Conservation (phyloP, 2,329 filamentous ascomycete genomes). For the Lasiodiplodia hormozganensis region DNA sequence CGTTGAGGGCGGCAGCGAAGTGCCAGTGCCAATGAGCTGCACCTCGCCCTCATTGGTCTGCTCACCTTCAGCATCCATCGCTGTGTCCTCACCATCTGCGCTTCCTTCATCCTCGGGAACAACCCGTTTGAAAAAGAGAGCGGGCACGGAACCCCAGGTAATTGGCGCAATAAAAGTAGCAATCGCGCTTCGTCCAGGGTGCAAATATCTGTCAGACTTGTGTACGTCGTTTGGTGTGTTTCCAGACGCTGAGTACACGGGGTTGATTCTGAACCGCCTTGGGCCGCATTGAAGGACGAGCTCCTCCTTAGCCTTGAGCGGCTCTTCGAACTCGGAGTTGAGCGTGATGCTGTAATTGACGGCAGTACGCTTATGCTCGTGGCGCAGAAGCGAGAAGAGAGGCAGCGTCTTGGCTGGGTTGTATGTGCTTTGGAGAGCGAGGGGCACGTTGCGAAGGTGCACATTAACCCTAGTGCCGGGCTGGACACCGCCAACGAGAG, state of each 20-base stretch:
- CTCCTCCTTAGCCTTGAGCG: constrained; percentile 91
- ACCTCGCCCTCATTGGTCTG: constrained; percentile 51
- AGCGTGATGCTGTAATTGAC: constrained; percentile 91
- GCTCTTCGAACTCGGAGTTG: constrained; percentile 74
- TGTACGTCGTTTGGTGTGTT: constrained; percentile 96
- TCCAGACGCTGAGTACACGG: constrained; percentile 87
- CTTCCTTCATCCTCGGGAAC: constrained; percentile 54
- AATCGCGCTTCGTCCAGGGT: constrained; percentile 87
- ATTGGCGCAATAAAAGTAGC: constrained; percentile 90
- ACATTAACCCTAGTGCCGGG: constrained; percentile 85
- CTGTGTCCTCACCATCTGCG: constrained; percentile 44
- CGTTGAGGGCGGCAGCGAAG: constrained; percentile 77
- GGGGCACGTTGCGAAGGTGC: constrained; percentile 69
- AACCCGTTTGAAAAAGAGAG: constrained; percentile 80
- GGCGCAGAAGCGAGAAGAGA: constrained; percentile 85
- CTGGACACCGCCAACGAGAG: constrained; percentile 84
- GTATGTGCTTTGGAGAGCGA: constrained; percentile 61
- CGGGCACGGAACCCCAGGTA: constrained; percentile 90
- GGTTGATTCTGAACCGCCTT: constrained; percentile 84
- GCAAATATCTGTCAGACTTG: constrained; percentile 91
- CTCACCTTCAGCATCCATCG: constrained; percentile 32
- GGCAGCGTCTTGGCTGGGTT: constrained; percentile 68
- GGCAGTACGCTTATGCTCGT: constrained; percentile 92
- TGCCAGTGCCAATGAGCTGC: constrained; percentile 84
- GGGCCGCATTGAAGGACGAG: constrained; percentile 91